Conservation (phyloP, 257 asterid genomes). For the Galeopsis tetrahit region DNA sequence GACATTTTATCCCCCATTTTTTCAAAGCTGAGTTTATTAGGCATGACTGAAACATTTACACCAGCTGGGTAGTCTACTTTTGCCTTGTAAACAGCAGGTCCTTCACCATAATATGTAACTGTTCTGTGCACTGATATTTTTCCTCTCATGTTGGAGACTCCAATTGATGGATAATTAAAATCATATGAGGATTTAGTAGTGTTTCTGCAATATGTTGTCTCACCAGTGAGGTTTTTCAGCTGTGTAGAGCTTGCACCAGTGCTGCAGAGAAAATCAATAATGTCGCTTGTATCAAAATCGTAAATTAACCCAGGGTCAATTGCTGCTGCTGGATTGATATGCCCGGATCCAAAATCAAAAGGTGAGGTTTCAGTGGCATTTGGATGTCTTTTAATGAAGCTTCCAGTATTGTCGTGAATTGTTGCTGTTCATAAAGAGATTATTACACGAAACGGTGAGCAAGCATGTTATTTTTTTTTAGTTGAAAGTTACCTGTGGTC, state of each 20-base stretch:
- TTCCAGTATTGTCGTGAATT: constrained; percentile 47
- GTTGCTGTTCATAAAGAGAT: constrained; percentile 38
- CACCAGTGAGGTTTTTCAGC: constrained; percentile 56
- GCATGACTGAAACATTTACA: constrained; percentile 49
- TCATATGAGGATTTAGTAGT: constrained; percentile 41
- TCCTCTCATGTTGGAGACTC: constrained; percentile 56
- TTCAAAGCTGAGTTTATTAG: constrained; percentile 43
- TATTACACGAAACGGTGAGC: constrained; percentile 6
- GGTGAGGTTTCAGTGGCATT: constrained; percentile 47
- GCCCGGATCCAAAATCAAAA: constrained; percentile 67
- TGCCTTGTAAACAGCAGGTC: constrained; percentile 48
- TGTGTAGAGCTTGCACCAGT: constrained; percentile 57
- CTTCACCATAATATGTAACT: constrained; percentile 58
- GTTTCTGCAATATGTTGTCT: constrained; percentile 40
- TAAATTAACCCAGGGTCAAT: constrained; percentile 62
- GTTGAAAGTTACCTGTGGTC: constrained; percentile 58
- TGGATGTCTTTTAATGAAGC: constrained; percentile 50
- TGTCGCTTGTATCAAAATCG: constrained; percentile 45
- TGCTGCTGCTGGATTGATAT: constrained; percentile 61
- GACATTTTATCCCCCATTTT: constrained; percentile 43
- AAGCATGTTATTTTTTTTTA: background rate
- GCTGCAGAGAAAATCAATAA: constrained; percentile 61
- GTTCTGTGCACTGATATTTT: constrained; percentile 50
- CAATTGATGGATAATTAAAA: constrained; percentile 70
- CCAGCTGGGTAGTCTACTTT: constrained; percentile 48